These are phyloP conservation scores for Fusarium sp. DNA, from an alignment of 2,329 filamentous ascomycete genomes.

Conservation along the genomic window DNA sequence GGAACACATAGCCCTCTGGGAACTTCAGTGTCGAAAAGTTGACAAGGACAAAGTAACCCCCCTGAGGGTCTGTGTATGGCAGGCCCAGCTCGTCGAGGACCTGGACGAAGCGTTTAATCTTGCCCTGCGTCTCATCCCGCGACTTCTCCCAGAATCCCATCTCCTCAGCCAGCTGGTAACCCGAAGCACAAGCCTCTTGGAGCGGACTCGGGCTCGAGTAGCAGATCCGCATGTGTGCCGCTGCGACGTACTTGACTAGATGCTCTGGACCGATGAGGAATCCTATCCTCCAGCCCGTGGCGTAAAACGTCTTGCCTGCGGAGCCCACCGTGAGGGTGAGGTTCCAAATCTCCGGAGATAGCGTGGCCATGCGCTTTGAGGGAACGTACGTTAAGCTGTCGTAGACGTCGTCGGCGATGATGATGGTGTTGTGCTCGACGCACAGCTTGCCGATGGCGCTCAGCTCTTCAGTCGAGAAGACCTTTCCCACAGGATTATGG, in stretches of 20 bases:
- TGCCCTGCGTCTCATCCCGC: conserved; percentile 85
- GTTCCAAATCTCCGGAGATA: conserved; percentile 87
- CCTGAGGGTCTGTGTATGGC: conserved; percentile 89
- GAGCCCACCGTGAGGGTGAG: conserved; percentile 93
- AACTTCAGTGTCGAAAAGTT: conserved; percentile 78
- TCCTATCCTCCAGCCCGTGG: conserved; percentile 92
- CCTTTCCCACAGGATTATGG: neutral
- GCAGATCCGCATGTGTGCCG: conserved; percentile 94
- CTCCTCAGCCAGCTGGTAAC: conserved; percentile 89
- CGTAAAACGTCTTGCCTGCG: conserved; percentile 96
- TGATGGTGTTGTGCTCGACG: conserved; percentile 62
- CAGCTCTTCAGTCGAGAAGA: neutral
- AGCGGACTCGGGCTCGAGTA: conserved; percentile 91
- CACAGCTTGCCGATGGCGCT: neutral
- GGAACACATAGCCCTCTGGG: neutral
- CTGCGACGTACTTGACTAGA: conserved; percentile 88
- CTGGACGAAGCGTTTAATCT: conserved; percentile 85
- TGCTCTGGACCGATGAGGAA: conserved; percentile 91
- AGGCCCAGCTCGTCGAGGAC: conserved; percentile 80
- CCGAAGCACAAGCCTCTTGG: conserved; percentile 93
- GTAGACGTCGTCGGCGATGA: conserved; percentile 91
- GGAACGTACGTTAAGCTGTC: conserved; percentile 93
- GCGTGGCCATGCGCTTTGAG: conserved; percentile 87
- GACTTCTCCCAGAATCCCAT: conserved; percentile 87
- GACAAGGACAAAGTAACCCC: conserved; percentile 94